phyloP scores from a whole-genome alignment of 495 filamentous ascomycete genomes.

The Lasiosphaeria hispida region DNA sequence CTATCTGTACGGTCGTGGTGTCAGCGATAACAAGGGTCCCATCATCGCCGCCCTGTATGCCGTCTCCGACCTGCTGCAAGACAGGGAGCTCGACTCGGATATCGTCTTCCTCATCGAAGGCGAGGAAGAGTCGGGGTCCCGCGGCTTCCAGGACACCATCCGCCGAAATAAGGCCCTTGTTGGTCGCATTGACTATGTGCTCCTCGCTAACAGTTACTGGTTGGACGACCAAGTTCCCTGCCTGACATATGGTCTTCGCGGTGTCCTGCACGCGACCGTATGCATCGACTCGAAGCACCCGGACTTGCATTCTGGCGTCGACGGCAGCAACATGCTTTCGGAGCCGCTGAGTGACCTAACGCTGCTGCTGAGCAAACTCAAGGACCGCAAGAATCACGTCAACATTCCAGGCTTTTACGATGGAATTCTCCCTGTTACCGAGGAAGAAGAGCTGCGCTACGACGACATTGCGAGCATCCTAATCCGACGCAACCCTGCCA shows the following conservation, averaged over 20 bases:
- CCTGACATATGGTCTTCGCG: conserved; percentile 88
- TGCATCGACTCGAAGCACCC: conserved; percentile 80
- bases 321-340: conserved; percentile 82
- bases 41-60: conserved; percentile 91
- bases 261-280: conserved; percentile 92
- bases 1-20: conserved; percentile 94
- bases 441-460: conserved; percentile 77
- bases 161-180: conserved; percentile 76
- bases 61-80: conserved; percentile 77
- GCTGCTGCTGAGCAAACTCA: conserved; percentile 72
- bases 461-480: conserved; percentile 76
- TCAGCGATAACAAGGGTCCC: conserved; percentile 95
- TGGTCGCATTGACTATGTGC: conserved; percentile 86
- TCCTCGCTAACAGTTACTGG: conserved; percentile 98
- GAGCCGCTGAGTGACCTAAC: conserved; percentile 91
- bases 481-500: conserved; percentile 63
- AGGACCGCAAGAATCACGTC: conserved; percentile 62
- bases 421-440: conserved; percentile 69
- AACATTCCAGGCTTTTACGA: conserved; percentile 79
- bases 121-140: conserved; percentile 91
- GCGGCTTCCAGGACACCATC: conserved; percentile 81
- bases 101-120: conserved; percentile 94
- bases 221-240: conserved; percentile 93
- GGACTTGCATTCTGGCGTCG: conserved; percentile 92
- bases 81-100: conserved; percentile 75